A percentile compares a stretch with the other conserved stretches of the same genome.
phyloP scores from a whole-genome alignment of 345 rosid species.

The Ailanthus altissimus region DNA sequence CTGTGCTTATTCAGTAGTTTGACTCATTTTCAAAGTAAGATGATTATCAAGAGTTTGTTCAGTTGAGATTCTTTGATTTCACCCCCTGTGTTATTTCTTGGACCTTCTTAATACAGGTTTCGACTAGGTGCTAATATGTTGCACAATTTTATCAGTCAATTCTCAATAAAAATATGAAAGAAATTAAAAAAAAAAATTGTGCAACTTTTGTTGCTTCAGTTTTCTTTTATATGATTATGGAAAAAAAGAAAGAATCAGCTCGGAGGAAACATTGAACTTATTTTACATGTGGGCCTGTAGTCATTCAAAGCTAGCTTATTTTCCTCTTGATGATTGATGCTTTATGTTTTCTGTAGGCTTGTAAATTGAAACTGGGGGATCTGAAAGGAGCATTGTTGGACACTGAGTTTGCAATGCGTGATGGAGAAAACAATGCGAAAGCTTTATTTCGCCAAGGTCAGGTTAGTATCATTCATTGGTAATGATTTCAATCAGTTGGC shows the following conservation, averaged over 20 bases:
- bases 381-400: conserved; percentile 84
- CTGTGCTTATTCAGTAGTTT: not conserved
- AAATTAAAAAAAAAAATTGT: not conserved
- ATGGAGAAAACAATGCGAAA: conserved; percentile 79
- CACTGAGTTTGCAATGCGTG: conserved; percentile 89
- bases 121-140: not conserved
- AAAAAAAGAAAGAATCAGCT: not conserved
- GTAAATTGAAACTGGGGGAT: conserved; percentile 83
- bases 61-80: not conserved
- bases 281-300: not conserved
- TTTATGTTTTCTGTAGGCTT: conserved; percentile 54
- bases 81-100: not conserved
- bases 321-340: not conserved
- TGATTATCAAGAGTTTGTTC: not conserved
- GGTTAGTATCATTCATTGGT: conserved; percentile 44
- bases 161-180: not conserved
- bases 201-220: not conserved
- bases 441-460: conserved; percentile 98
- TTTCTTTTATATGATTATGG: not conserved
- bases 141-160: not conserved
- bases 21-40: not conserved
- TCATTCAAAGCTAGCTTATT: not conserved
- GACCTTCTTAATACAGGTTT: not conserved
- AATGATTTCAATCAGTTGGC: conserved; percentile 16
- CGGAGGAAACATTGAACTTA: not conserved